Evolutionary conservation across 495 filamentous ascomycete genomes (phyloP), one percentile per base, ranked within the genome.

Genomic region (Aspergillus sclerotioniger): DNA sequence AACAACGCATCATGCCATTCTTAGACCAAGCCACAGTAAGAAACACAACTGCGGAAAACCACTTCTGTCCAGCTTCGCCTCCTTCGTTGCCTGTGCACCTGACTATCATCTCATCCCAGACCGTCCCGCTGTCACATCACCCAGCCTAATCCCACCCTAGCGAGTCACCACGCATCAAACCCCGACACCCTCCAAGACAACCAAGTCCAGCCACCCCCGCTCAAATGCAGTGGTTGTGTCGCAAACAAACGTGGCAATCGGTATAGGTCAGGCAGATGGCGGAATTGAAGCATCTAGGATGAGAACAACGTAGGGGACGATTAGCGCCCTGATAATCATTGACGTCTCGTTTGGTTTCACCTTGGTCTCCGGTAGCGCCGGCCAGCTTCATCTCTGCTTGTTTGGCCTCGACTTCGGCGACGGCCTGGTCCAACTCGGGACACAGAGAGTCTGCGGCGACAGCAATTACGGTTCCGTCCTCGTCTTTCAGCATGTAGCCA

Each of bases 401-500:
- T 15, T 6, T 45, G 39, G 39, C 52, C 16, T 45, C 39, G 8
- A 45, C 20, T 5, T 54, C 39, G 37, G 52, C 39, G n/a, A 54
- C 44, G 15, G 41, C n/a, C 19, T 13, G 20, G 29, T 45, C 37
- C 12, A 54, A 21, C n/a, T 45, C 39, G 3, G 52, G 37, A 16
- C 52, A 54, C 20, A 54, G 52, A 28, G 39, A 43, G 13, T 54
- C 52, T 4, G 37, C 20, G n/a, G 52, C 52, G 3, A 54, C 21
- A 6, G 52, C 52, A 17, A 54, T 39, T 12, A 31, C 37, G 15
- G 37, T 8, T 7, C 52, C 39, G n/a, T 29, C 17, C 8, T 50
- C 47, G 20, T 54, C 20, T 44, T 54, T 54, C 21, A 54, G 17
- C 39, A 44, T 44, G 52, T 54, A 45, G 39, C 51, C 52, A 29